phyloP scores from a whole-genome alignment of 129 eudicot species.

The Sambucus nigra region DNA sequence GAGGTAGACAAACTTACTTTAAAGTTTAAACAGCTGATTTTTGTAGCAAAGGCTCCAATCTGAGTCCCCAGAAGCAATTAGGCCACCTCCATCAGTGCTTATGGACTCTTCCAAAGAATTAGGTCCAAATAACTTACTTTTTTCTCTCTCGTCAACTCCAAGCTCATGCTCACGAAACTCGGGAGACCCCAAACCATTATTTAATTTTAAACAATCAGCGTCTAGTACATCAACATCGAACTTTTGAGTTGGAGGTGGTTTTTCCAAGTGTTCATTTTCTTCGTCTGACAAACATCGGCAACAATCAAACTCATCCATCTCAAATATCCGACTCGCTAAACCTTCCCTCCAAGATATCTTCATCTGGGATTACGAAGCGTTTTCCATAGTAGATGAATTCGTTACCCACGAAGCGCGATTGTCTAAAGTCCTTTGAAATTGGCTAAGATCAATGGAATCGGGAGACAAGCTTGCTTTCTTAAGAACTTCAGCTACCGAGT shows the following conservation, averaged over 20 bases:
- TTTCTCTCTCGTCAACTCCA: slow-evolving; percentile 11
- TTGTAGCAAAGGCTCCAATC: slow-evolving; percentile 49
- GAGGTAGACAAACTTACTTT: slow-evolving; percentile 24
- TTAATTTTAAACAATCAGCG: slow-evolving; percentile 1
- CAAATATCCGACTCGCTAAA: slow-evolving; percentile 30
- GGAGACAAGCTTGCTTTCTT: slow-evolving; percentile 39
- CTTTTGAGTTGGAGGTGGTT: not conserved
- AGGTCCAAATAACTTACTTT: slow-evolving; percentile 14
- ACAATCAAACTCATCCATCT: slow-evolving; percentile 71
- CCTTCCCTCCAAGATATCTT: slow-evolving; percentile 82
- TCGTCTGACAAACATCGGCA: slow-evolving; percentile 78
- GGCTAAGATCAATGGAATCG: slow-evolving; percentile 20
- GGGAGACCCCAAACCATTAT: slow-evolving; percentile 19
- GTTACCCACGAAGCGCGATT: slow-evolving; percentile 32
- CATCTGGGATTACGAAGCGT: slow-evolving; percentile 43
- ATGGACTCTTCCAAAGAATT: slow-evolving; percentile 60
- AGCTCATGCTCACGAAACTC: slow-evolving; percentile 29
- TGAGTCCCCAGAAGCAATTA: slow-evolving; percentile 53
- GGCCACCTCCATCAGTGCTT: slow-evolving; percentile 45
- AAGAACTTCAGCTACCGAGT: slow-evolving; percentile 26
- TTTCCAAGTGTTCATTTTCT: slow-evolving; percentile 33
- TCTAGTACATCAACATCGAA: not conserved
- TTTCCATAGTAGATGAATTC: slow-evolving; percentile 27
- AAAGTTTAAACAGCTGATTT: slow-evolving; percentile 35
- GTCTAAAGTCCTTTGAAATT: slow-evolving; percentile 21